Evolutionary conservation across 371 early-diverging fungal genomes (phyloP).

Genomic region (Actinomucor elegans): DNA sequence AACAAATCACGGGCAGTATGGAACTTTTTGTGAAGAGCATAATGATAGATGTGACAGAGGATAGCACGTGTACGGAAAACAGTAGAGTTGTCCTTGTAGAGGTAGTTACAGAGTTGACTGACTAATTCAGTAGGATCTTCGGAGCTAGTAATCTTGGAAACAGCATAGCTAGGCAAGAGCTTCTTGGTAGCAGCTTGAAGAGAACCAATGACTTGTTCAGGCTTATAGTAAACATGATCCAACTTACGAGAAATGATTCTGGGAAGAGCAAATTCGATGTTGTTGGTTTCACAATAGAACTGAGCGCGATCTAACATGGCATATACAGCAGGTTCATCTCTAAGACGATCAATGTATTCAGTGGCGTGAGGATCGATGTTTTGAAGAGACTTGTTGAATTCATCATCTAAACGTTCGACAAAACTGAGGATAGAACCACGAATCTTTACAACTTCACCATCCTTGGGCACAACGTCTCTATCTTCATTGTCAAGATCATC

Average conservation of each 20-base stretch:
- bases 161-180: slow-evolving; percentile 43
- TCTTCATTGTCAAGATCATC: slow-evolving; percentile 70
- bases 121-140: slow-evolving; percentile 67
- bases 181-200: slow-evolving; percentile 42
- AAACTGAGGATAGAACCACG: slow-evolving; percentile 89
- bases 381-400: slow-evolving; percentile 93
- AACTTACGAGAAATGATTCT: slow-evolving; percentile 84
- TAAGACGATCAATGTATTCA: slow-evolving; percentile 93
- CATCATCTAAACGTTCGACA: slow-evolving; percentile 95
- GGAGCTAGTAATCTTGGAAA: slow-evolving; percentile 36
- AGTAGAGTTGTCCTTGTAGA: slow-evolving; percentile 86
- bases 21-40: slow-evolving; percentile 93
- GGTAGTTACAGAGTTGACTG: slow-evolving; percentile 78
- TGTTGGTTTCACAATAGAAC: slow-evolving; percentile 69
- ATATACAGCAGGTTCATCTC: slow-evolving; percentile 89
- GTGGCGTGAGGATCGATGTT: slow-evolving; percentile 95
- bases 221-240: slow-evolving; percentile 96
- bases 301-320: slow-evolving; percentile 86
- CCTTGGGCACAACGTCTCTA: slow-evolving; percentile 59
- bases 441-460: slow-evolving; percentile 56
- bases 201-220: slow-evolving; percentile 53
- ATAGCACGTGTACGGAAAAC: slow-evolving; percentile 93
- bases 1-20: slow-evolving; percentile 93
- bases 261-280: slow-evolving; percentile 63
- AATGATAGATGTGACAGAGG: slow-evolving; percentile 96